Evolutionary conservation across 164 flowering plant genomes (phyloP).

Genomic region (Chimonanthus praecox): DNA sequence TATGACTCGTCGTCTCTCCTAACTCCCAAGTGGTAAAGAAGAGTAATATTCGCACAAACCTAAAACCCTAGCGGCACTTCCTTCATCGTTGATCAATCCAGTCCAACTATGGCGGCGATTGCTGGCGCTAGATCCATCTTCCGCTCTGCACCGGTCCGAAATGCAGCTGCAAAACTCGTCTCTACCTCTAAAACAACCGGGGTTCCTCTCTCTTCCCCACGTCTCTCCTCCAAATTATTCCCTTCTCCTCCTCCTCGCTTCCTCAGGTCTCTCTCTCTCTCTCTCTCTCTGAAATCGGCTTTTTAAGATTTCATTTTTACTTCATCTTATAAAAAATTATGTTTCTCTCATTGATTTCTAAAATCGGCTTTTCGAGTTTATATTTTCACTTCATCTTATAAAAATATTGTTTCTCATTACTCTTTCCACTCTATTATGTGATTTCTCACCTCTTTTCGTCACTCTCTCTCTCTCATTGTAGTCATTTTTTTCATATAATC

Average conservation of each 20-base stretch:
- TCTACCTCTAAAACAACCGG: conserved; percentile 30
- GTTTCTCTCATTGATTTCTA: background rate
- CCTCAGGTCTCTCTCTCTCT: conserved; percentile 39
- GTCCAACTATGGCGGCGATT: conserved; percentile 8
- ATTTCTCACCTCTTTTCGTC: conserved; percentile 36
- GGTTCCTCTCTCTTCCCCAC: conserved; percentile 43
- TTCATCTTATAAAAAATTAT: background rate
- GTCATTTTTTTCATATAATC: background rate
- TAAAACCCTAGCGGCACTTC: background rate
- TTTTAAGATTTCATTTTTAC: background rate
- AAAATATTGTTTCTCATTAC: background rate
- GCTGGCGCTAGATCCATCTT: conserved; percentile 48
- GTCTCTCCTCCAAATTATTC: conserved; percentile 16
- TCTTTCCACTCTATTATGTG: background rate
- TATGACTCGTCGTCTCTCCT: no score
- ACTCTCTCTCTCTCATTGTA: background rate
- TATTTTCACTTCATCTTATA: background rate
- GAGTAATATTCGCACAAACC: no score
- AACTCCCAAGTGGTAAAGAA: no score
- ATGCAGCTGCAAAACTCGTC: conserved; percentile 29
- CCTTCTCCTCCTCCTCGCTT: conserved; percentile 36
- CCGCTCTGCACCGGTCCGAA: conserved; percentile 42
- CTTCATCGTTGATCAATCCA: no score
- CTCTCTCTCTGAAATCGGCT: background rate
- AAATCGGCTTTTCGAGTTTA: background rate